Conservation (phyloP, 495 filamentous ascomycete genomes). For the Ramalina peruviana region DNA sequence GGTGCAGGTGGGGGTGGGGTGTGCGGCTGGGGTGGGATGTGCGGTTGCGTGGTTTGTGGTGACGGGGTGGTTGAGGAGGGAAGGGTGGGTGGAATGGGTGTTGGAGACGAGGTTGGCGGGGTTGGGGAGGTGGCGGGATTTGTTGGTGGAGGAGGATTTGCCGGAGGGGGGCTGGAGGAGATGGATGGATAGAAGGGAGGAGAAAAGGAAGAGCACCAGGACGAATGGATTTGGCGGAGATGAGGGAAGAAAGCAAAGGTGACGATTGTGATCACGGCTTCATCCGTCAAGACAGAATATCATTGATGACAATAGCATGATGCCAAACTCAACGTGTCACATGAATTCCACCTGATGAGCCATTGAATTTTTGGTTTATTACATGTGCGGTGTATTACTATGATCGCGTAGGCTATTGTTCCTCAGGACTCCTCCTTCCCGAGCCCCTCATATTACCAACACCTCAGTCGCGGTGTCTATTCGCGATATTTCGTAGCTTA, state of each 20-base stretch:
- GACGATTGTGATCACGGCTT: neutral
- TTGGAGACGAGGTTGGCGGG: conserved; percentile 52
- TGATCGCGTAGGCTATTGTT: too few relatives aligned
- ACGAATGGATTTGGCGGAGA: neutral
- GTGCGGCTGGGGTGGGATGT: conserved; percentile 51
- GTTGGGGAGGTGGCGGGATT: conserved; percentile 59
- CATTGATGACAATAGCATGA: too few relatives aligned
- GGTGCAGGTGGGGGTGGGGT: conserved; percentile 73
- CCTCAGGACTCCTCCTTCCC: too few relatives aligned
- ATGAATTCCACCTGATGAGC: too few relatives aligned
- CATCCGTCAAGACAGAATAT: too few relatives aligned
- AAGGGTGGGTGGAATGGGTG: conserved; percentile 53
- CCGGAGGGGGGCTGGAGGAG: conserved; percentile 86
- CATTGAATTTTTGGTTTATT: too few relatives aligned
- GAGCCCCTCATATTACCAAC: neutral
- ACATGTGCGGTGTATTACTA: too few relatives aligned
- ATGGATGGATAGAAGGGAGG: conserved; percentile 51
- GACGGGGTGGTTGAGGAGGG: conserved; percentile 47
- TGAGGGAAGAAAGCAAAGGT: conserved; percentile 2
- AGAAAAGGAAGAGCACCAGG: neutral
- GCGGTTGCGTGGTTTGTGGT: conserved; percentile 68
- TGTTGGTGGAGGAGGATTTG: conserved; percentile 81
- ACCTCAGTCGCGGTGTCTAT: neutral
- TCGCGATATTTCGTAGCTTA: conserved; percentile 60
- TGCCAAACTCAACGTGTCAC: too few relatives aligned